Evolutionary conservation across 805 yeast species (phyloP).

Genomic region (Nakazawaea peltata): DNA sequence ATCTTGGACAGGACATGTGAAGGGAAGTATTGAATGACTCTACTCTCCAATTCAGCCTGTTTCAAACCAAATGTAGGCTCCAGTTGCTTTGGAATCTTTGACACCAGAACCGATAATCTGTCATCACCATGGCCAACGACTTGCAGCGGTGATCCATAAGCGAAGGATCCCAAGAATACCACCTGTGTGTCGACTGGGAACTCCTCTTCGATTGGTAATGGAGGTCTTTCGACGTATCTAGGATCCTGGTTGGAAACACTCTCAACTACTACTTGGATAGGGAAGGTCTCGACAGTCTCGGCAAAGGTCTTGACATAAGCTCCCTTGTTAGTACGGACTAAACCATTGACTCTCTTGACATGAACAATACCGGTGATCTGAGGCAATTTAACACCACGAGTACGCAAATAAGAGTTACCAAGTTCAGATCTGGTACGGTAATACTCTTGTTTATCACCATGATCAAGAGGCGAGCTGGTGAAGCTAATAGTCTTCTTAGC

Average conservation of each 20-base stretch:
- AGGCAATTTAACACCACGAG: slow-evolving; percentile 57
- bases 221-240: slow-evolving; percentile 64
- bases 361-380: slow-evolving; percentile 50
- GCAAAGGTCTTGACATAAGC: slow-evolving; percentile 71
- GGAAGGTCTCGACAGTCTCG: slow-evolving; percentile 44
- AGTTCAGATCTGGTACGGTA: slow-evolving; percentile 31
- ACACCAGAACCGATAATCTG: slow-evolving; percentile 45
- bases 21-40: slow-evolving; percentile 52
- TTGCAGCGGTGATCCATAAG: slow-evolving; percentile 75
- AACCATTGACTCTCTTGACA: slow-evolving; percentile 72
- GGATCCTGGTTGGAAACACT: slow-evolving; percentile 64
- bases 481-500: slow-evolving; percentile 13
- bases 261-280: slow-evolving; percentile 78
- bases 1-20: slow-evolving; percentile 55
- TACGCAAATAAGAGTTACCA: slow-evolving; percentile 33
- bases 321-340: slow-evolving; percentile 62
- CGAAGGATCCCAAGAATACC: slow-evolving; percentile 76
- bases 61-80: slow-evolving; percentile 64
- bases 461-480: slow-evolving; percentile 32
- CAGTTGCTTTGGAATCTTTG: slow-evolving; percentile 32
- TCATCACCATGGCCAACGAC: slow-evolving; percentile 47
- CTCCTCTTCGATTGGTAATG: slow-evolving; percentile 74
- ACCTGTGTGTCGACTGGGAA: slow-evolving; percentile 68
- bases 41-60: slow-evolving; percentile 50
- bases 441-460: slow-evolving; percentile 40